Evolutionary conservation across 2,329 filamentous ascomycete genomes (phyloP), one percentile per base, ranked within the genome.

Genomic region (Madurella fahalii): DNA sequence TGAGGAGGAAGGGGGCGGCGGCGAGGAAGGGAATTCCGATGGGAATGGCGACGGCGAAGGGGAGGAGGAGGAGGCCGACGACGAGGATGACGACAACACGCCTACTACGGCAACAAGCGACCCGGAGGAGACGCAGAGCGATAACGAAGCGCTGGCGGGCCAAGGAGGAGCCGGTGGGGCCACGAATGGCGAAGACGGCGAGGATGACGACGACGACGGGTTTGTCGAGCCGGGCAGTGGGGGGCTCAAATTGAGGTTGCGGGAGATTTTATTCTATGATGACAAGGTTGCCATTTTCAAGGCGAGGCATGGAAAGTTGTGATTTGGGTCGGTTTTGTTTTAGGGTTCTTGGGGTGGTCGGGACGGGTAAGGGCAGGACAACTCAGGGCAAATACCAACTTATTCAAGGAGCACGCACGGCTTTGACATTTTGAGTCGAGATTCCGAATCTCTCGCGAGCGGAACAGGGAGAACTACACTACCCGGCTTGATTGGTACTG

Each of bases 191-290:
- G 43, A 51, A 11, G 54, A 40, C n/a, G 43, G 41, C 16, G 69
- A 71, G 56, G 73, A 58, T 8, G 74, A 77, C 52, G 74, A 77
- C 39, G 70, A 72, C 13, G 80, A 82, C 58, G 78, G 76, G 4
- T 76, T 77, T 46, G 76, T 78, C 37, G 77, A 77, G 17, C 72
- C 74, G 5, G 71, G 75, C 37, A 64, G 62, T 15, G 69, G 73
- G 40, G 71, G 68, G 49, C 65, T 70, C 31, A 73, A 78, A 63
- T 77, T 92, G 56, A 78, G 83, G 52, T 73, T 93, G 61, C 77
- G 87, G 58, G 88, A 93, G 74, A 93, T 94, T 59, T 70, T 92
- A 58, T 93, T 90, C 69, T 92, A 90, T 64, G 89, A 93, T 67
- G 89, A 93, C 67, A 89, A 90, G 70, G 83, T 90, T 50, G 84